Evolutionary conservation across 78 protist species (phyloP), one percentile per base, ranked within the genome.

Genomic region (Dictyostelium brefeldianum): DNA sequence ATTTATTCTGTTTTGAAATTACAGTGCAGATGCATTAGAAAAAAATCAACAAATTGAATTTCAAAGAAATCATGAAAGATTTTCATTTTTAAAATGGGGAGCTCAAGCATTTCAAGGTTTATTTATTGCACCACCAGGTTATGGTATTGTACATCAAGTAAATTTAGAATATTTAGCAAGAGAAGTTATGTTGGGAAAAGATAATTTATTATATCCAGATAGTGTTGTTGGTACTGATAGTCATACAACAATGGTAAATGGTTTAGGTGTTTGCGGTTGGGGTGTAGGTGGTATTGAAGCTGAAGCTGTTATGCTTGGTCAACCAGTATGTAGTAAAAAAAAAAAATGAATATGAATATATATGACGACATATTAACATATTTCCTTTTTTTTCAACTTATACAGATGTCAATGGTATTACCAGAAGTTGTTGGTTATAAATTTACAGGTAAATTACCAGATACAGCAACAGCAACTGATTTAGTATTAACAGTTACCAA

Each of bases 261-360:
- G 98, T 17, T 81, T 96, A 10, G 98, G 99, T 31, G 95, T 95
- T 18, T 74, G 94, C 29, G 98, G 95, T 48, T 94, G 96, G 96
- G 98, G 98, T 90, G 99, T 96, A 22, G 98, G 99, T 53, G 98
- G 98, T 47, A 96, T 97, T 50, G 99, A 97, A 70, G 98, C 98
- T 25, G 98, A 97, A 89, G 96, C 96, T 47, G 99, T 78, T 14
- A 89, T 98, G 97, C 91, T 98, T 1, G 98, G 98, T 25, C 98
- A 96, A 90, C 95, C 98, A 53, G 70, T 62, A 62, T 25, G 70
- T 62, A n/a, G 2, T 53, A 53, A 12, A 10, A 51, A 51, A 10
- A 51, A 51, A 10, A 12, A 53, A 12, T 14, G 14, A 53, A 15
- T 15, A 53, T 20, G 6, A 59, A 59, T n/a, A 59, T 20, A 59